Conservation (phyloP, 2,329 filamentous ascomycete species). For the Xylaria sp. region DNA sequence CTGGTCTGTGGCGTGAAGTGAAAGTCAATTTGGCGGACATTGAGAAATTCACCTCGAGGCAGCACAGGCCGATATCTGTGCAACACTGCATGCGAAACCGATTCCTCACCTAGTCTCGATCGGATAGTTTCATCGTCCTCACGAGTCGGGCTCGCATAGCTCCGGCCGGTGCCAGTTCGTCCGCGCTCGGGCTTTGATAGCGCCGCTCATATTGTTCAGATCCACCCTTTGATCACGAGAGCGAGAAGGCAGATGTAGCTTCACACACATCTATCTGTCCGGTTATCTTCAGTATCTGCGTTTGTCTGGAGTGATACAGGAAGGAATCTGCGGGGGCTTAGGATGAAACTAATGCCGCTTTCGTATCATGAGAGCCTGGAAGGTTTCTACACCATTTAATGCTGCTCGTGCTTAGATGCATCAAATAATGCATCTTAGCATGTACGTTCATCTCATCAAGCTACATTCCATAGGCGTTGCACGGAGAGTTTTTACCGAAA, state of each 20-base stretch:
- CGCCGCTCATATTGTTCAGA: neutral
- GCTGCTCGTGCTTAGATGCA: neutral
- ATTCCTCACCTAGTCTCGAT: neutral
- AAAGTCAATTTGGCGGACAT: neutral
- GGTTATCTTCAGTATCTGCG: neutral
- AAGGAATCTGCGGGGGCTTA: neutral
- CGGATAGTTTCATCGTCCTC: neutral
- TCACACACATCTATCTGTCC: neutral
- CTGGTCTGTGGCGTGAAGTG: neutral
- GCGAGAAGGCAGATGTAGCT: neutral
- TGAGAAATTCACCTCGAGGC: neutral
- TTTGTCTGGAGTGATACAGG: neutral
- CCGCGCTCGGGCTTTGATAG: conserved; percentile 1
- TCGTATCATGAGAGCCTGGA: neutral
- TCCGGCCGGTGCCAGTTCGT: neutral
- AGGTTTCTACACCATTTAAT: neutral
- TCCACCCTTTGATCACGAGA: neutral
- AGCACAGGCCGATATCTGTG: neutral
- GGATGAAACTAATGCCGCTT: neutral
- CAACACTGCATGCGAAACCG: neutral
- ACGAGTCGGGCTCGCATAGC: neutral
- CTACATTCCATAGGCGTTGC: neutral
- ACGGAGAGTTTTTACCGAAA: neutral
- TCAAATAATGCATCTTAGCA: neutral
- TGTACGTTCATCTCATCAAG: neutral